Conservation (phyloP, 2,329 filamentous ascomycete species). For the Sclerotinia spermophila region DNA sequence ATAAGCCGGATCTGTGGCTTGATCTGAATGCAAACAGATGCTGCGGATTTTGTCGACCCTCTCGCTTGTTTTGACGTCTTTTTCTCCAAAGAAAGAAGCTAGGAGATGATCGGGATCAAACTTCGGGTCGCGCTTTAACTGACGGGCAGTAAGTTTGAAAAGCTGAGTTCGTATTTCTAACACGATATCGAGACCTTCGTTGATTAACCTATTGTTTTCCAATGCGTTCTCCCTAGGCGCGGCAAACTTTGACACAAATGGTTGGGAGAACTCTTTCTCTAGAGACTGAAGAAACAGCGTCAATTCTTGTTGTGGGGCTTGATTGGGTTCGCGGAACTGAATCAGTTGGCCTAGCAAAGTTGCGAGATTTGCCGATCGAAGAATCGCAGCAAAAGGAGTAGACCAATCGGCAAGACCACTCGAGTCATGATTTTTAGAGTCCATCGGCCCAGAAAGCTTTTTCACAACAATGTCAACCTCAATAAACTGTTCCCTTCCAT, state of each 20-base stretch:
- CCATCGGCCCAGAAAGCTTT: constrained; percentile 34
- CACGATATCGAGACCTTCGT: constrained; percentile 46
- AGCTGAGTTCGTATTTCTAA: constrained; percentile 54
- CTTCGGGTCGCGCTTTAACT: constrained; percentile 29
- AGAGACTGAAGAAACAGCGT: constrained; percentile 32
- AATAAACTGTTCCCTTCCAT: constrained; percentile 38
- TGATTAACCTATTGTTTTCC: constrained; percentile 42
- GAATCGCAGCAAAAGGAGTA: constrained; percentile 28
- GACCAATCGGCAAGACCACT: constrained; percentile 17
- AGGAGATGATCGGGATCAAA: constrained; percentile 41
- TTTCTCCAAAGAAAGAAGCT: not conserved
- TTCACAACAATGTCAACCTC: constrained; percentile 34
- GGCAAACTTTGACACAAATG: constrained; percentile 38
- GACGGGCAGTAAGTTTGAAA: constrained; percentile 44
- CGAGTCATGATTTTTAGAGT: constrained; percentile 31
- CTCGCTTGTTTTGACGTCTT: not conserved
- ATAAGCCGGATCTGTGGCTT: constrained; percentile 30
- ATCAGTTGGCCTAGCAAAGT: constrained; percentile 11
- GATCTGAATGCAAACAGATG: constrained; percentile 37
- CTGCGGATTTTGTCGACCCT: constrained; percentile 40
- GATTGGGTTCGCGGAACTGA: not conserved
- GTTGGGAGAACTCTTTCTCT: constrained; percentile 36
- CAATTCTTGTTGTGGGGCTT: not conserved
- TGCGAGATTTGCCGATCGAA: constrained; percentile 46
- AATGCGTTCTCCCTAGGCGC: constrained; percentile 2